phyloP scores from a whole-genome alignment of 768 basidiomycete species.

The Boletus eberwhitei region DNA sequence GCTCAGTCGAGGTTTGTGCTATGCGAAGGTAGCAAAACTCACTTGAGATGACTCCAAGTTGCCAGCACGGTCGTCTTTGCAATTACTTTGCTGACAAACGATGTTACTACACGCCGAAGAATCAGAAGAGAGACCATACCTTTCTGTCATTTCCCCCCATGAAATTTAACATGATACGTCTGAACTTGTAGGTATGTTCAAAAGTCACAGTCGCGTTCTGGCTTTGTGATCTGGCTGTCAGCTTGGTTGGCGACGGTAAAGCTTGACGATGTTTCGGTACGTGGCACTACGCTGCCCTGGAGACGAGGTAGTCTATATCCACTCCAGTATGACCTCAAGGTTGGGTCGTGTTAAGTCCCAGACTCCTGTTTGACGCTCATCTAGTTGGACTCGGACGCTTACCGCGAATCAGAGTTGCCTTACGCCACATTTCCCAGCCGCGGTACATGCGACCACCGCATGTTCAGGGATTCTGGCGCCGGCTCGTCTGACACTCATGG shows the following conservation, averaged over 20 bases:
- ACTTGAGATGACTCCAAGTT: constrained; percentile 6
- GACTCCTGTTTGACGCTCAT: constrained; percentile 14
- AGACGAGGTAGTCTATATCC: constrained; percentile 16
- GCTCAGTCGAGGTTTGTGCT: neutral
- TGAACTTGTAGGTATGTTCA: neutral
- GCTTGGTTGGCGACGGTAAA: neutral
- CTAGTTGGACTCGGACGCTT: neutral
- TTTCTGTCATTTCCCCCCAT: neutral
- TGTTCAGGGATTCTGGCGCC: constrained; percentile 13
- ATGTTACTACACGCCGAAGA: constrained; percentile 9
- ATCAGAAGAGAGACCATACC: constrained; percentile 8
- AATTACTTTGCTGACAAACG: constrained; percentile 2
- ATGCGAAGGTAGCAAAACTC: neutral
- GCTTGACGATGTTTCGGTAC: neutral
- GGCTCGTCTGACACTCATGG: neutral
- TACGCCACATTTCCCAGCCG: constrained; percentile 5
- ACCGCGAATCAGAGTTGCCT: neutral
- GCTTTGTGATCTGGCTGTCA: neutral
- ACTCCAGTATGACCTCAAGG: constrained; percentile 14
- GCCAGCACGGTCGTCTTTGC: neutral
- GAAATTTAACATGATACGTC: neutral
- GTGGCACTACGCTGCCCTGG: constrained; percentile 1
- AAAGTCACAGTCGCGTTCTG: constrained; percentile 1
- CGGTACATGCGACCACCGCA: constrained; percentile 10
- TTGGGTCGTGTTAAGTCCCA: constrained; percentile 5